These are phyloP conservation scores for Eucalyptus erythrocorys DNA, from an alignment of 345 rosid genomes.

Conservation along the genomic window DNA sequence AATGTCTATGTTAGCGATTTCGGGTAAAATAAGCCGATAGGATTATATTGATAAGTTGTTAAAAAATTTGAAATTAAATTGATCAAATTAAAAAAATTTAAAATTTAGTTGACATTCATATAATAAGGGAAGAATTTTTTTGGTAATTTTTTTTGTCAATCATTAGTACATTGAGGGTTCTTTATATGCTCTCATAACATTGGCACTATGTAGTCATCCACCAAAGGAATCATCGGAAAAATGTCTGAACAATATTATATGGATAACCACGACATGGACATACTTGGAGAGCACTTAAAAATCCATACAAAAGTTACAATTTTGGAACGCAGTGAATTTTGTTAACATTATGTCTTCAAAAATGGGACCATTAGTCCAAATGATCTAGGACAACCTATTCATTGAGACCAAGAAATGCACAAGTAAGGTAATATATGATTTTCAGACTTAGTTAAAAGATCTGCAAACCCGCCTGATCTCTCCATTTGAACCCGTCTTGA, in stretches of 20 bases:
- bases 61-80: background rate
- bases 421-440: background rate
- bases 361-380: background rate
- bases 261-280: accelerated
- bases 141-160: background rate
- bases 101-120: background rate
- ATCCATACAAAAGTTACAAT: background rate
- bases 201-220: background rate
- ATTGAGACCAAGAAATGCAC: background rate
- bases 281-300: background rate
- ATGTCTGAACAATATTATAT: background rate
- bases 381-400: background rate
- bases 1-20: accelerated
- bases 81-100: background rate
- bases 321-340: background rate
- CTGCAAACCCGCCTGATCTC: slow-evolving; percentile 59
- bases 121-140: background rate
- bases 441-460: slow-evolving; percentile 23
- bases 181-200: background rate
- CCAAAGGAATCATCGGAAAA: background rate
- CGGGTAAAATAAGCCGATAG: accelerated
- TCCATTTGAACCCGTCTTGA: slow-evolving; percentile 50
- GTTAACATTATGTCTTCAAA: background rate
- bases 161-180: background rate
- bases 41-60: background rate